Evolutionary conservation across 1,284 basidiomycete genomes (phyloP), one percentile per base, ranked within the genome.

Genomic region (Malassezia pachydermatis): DNA sequence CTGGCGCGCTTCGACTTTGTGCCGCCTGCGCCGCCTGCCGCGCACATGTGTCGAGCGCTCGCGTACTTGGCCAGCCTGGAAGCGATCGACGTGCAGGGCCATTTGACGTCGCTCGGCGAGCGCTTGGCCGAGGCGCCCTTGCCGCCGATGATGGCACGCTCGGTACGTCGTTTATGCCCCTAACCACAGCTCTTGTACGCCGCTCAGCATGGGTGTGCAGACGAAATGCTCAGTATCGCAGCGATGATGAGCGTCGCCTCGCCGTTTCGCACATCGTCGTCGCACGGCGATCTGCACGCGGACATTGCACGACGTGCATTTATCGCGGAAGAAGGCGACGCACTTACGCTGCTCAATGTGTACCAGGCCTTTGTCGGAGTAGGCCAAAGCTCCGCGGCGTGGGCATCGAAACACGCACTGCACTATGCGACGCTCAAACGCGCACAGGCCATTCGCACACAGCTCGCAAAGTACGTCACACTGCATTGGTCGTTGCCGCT

Each of bases 321-420:
- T 63, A 92, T 88, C 0, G 88, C 89, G 0, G 87, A 94, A 73
- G 90, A 99, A 79, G 94, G 94, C 58, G 90, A 96, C 67, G 87
- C 92, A 69, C 75, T 95, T 5, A 95, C 89, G 2, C 76, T 90
- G 5, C 72, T 95, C 20, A 96, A 95, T 72, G 86, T 88, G 3
- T 98, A 88, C 75, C 92, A 94, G 62, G 88, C 86, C 0, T 99
- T 98, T 72, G 78, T 79, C 19, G 79, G 66, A 41, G 84, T 84
- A 60, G 92, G 90, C 0, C 79, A 78, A 25, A 83, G 84, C 2
- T 76, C 77, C 79, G 83, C 84, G 1, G 80, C 81, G 7, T 98
- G 92, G 90, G 94, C 88, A 71, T 85, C 85, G 58, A 77, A 79
- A n/a, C 89, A 95, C 68, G 81, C 87, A 0, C 75, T 99, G 4